phyloP scores from a whole-genome alignment of 345 rosid genomes.

The Sisymbrium altissimum region DNA sequence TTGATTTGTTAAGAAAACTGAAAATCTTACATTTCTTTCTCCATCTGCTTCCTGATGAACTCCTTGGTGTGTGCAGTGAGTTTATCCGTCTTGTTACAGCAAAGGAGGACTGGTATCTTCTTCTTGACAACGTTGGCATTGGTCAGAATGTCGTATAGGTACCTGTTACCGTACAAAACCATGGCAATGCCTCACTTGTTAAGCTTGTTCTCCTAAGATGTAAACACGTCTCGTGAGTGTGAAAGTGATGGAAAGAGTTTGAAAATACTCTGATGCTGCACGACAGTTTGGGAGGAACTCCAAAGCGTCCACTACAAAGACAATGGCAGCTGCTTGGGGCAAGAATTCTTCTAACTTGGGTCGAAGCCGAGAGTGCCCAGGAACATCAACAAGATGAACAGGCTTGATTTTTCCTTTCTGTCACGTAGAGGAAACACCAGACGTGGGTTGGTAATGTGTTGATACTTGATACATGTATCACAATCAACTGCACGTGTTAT shows the following conservation, averaged over 20 bases:
- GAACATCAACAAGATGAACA: conserved; percentile 88
- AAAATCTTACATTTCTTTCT: conserved; percentile 84
- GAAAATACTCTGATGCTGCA: conserved; percentile 70
- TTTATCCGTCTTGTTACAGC: conserved; percentile 96
- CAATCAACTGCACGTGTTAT: background rate
- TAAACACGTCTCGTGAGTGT: background rate
- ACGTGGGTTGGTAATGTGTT: background rate
- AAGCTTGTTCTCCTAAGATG: background rate
- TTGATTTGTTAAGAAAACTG: background rate
- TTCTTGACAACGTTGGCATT: conserved; percentile 69
- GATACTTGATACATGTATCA: background rate
- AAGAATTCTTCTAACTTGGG: conserved; percentile 75
- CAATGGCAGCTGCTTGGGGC: conserved; percentile 83
- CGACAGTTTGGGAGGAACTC: conserved; percentile 82
- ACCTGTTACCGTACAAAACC: conserved; percentile 42
- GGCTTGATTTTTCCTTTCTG: conserved; percentile 74
- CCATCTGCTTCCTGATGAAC: conserved; percentile 83
- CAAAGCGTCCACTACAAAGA: conserved; percentile 84
- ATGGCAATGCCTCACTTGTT: background rate
- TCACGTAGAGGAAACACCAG: conserved; percentile 9
- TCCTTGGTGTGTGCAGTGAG: conserved; percentile 95
- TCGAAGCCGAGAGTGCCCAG: conserved; percentile 89
- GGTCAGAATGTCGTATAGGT: conserved; percentile 84
- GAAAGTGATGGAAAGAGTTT: background rate
- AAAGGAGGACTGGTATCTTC: conserved; percentile 75